Evolutionary conservation across 768 basidiomycete species (phyloP), one percentile per base, ranked within the genome.

Genomic region (Coprinellus aureogranulatus): DNA sequence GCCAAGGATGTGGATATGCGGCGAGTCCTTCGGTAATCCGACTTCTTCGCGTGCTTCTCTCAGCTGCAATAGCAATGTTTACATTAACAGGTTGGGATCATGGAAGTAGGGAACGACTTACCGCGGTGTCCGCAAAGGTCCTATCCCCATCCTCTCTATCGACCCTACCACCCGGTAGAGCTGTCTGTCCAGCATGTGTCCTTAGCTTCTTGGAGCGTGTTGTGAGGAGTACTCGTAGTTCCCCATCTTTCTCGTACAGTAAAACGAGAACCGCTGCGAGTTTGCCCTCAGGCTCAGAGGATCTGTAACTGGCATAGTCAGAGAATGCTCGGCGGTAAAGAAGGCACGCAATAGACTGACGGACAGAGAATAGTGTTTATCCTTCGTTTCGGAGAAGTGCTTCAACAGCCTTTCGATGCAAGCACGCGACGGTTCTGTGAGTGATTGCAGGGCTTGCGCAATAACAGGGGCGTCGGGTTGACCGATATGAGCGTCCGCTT

Each of bases 41-140:
- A 95, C 89, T 75, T 96, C 94, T 73, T 96, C 94, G 55, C 83
- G 69, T 0, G 94, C 94, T 71, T 96, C 94, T 57, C 94, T 79
- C 48, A 81, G 81, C 93, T 94, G 65, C 40, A 61, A 51, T 27
- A 42, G 54, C 53, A 42, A 20, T 53, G 25, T 60, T 47, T 14
- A 22, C 23, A 51, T 58, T 25, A 44, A 28, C 14, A 8, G n/a
- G 52, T 51, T 53, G 20, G 37, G 28, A 61, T 2, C 3, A 41
- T 47, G 11, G 12, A 37, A 59, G 10, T 25, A 1, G n/a, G 18
- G 57, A 53, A 28, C 46, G 39, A 71, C 89, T 70, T 69, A 94
- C 94, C 18, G 94, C 94, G 44, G 94, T 91, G 42, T 81, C 72
- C 10, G 87, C 70, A 2, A 89, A 74, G 34, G 6, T 34, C 8